phyloP scores from a whole-genome alignment of 176 grass and related monocot genomes.

The Olyra latifolia region DNA sequence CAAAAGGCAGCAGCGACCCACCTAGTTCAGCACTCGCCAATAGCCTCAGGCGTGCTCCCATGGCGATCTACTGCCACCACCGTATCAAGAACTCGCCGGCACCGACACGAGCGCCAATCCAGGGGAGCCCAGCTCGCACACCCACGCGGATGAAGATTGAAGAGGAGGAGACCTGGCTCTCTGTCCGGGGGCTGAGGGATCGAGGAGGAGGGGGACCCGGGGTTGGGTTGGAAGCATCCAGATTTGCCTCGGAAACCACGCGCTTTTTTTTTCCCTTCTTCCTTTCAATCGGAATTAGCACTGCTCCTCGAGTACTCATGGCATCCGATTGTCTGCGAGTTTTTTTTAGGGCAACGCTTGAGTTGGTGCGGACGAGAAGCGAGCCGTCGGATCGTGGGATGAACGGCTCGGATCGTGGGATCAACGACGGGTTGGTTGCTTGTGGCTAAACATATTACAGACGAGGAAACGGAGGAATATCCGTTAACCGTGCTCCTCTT shows the following conservation, averaged over 20 bases:
- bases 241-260: conserved; percentile 44
- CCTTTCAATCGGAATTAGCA: background rate
- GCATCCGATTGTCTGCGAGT: background rate
- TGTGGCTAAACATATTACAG: background rate
- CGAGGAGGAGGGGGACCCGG: conserved; percentile 8
- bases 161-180: background rate
- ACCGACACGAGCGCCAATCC: conserved; percentile 15
- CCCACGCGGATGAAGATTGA: background rate
- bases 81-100: conserved; percentile 22
- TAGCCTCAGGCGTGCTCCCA: background rate
- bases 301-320: too few species aligned
- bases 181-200: conserved; percentile 1
- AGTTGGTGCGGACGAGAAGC: background rate
- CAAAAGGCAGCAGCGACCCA: background rate
- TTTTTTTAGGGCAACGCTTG: too few species aligned
- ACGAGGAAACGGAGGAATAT: background rate
- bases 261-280: background rate
- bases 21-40: conserved; percentile 9
- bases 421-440: background rate
- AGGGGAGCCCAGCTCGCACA: background rate
- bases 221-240: conserved; percentile 45
- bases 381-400: conserved; percentile 1
- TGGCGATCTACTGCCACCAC: background rate
- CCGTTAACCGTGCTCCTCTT: background rate
- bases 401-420: background rate